A percentile compares a stretch with the other conserved stretches of the same genome.
phyloP scores from a whole-genome alignment of 2,329 filamentous ascomycete genomes.

The Talaromyces sp. region DNA sequence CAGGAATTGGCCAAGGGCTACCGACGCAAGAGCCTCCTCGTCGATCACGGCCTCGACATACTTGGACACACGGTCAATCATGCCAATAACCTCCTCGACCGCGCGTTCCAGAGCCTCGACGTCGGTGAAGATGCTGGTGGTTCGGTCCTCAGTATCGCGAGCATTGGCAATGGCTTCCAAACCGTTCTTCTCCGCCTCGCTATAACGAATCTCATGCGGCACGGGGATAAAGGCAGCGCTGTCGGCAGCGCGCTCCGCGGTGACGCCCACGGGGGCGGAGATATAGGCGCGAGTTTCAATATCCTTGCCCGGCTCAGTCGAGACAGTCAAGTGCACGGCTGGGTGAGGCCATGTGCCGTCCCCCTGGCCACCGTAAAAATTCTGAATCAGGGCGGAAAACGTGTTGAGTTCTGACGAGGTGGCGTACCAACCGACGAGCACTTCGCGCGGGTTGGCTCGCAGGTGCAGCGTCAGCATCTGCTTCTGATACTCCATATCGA shows the following conservation, averaged over 20 bases:
- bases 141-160: constrained; percentile 70
- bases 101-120: constrained; percentile 84
- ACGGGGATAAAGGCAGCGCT: constrained; percentile 97
- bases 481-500: constrained; percentile 99
- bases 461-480: constrained; percentile 95
- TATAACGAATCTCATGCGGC: constrained; percentile 87
- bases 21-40: constrained; percentile 82
- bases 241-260: constrained; percentile 88
- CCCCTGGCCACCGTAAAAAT: constrained; percentile 96
- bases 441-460: constrained; percentile 88
- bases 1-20: constrained; percentile 87
- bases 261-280: constrained; percentile 89
- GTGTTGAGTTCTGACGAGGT: constrained; percentile 95
- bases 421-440: constrained; percentile 96
- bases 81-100: constrained; percentile 78
- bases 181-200: constrained; percentile 69
- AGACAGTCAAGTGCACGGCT: constrained; percentile 94
- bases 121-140: constrained; percentile 72
- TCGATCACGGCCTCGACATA: constrained; percentile 90
- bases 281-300: constrained; percentile 93
- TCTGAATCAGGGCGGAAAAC: constrained; percentile 97
- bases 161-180: constrained; percentile 81
- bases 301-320: constrained; percentile 79
- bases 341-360: constrained; percentile 96
- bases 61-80: constrained; percentile 84